phyloP scores from a whole-genome alignment of 345 rosid genomes.

The Citrus hindsii region DNA sequence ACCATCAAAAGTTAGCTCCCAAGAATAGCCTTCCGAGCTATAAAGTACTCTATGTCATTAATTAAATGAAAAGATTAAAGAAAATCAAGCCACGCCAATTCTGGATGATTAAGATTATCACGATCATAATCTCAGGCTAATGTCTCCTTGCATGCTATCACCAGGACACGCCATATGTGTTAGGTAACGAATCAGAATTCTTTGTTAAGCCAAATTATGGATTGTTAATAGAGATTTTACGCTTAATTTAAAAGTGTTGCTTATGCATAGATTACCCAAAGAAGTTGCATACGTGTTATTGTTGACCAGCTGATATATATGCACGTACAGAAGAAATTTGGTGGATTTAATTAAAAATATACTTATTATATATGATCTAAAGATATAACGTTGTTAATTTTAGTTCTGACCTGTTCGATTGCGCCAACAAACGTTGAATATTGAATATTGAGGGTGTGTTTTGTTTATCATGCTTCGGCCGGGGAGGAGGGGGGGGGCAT shows the following conservation, averaged over 20 bases:
- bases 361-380: not conserved
- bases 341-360: slow-evolving; percentile 11
- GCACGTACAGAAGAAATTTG: not conserved
- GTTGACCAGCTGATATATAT: slow-evolving; percentile 9
- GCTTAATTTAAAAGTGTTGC: slow-evolving; percentile 5
- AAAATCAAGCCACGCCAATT: not conserved
- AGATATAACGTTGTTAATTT: not conserved
- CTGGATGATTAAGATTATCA: not conserved
- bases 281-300: slow-evolving; percentile 22
- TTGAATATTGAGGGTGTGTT: not conserved
- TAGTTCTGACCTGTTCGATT: slow-evolving; percentile 13
- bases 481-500: not conserved
- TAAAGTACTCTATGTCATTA: not conserved
- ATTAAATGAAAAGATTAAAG: not conserved
- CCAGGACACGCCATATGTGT: slow-evolving; percentile 13
- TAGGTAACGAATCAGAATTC: not conserved
- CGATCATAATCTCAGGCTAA: slow-evolving; percentile 9
- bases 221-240: not conserved
- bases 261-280: slow-evolving; percentile 23
- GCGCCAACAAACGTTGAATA: slow-evolving; percentile 17
- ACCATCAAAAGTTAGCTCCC: not conserved
- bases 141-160: slow-evolving; percentile 27
- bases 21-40: not conserved
- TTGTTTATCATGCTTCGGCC: not conserved
- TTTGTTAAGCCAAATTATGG: not conserved